phyloP scores from a whole-genome alignment of 164 flowering plant genomes.

The Cinnamomum chago region DNA sequence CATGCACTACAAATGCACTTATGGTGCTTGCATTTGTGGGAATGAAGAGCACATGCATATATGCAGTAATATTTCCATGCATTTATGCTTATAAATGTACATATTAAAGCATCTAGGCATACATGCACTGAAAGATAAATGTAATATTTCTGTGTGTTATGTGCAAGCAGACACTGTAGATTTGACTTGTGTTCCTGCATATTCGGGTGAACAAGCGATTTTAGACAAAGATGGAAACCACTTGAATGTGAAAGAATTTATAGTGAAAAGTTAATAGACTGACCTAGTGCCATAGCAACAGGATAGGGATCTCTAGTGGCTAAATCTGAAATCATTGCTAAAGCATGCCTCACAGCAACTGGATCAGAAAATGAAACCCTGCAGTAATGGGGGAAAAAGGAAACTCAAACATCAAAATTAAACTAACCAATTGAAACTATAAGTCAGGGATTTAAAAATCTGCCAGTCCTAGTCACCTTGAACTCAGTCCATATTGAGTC shows the following conservation, averaged over 20 bases:
- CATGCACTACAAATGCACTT: too few species aligned
- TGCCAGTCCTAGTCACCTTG: too few species aligned
- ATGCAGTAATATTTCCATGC: too few species aligned
- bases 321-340: slow-evolving; percentile 79
- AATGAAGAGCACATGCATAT: too few species aligned
- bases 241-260: not conserved
- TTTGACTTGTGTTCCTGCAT: not conserved
- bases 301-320: slow-evolving; percentile 89
- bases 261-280: slow-evolving; percentile 7
- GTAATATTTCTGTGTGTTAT: too few species aligned
- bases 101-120: not conserved
- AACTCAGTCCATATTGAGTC: too few species aligned
- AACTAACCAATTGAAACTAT: not conserved
- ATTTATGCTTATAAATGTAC: not conserved
- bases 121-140: not conserved
- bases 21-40: too few species aligned
- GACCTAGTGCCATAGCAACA: slow-evolving; percentile 94
- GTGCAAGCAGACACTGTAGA: not conserved
- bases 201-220: not conserved
- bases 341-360: slow-evolving; percentile 92
- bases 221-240: not conserved
- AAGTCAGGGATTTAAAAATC: too few species aligned
- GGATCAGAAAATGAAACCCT: slow-evolving; percentile 96
- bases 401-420: not conserved
- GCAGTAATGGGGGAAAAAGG: slow-evolving; percentile 16